A percentile compares a stretch with the other conserved stretches of the same genome.
phyloP scores from a whole-genome alignment of 257 asterid genomes.

The Echites panduratus region DNA sequence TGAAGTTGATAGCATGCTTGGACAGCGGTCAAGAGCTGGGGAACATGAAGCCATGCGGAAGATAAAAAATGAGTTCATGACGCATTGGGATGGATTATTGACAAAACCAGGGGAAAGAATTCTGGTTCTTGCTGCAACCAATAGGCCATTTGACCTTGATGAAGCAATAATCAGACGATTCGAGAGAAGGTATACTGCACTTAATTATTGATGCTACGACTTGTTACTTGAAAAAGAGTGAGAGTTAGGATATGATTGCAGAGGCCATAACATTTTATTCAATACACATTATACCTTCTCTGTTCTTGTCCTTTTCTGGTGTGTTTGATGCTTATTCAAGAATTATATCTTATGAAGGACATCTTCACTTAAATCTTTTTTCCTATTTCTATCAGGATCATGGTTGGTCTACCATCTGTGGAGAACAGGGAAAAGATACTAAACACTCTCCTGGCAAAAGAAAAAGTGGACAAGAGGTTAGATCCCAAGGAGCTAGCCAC shows the following conservation, averaged over 20 bases:
- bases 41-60: slow-evolving; percentile 93
- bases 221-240: neutral
- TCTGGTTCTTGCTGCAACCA: slow-evolving; percentile 88
- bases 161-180: slow-evolving; percentile 90
- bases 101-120: slow-evolving; percentile 72
- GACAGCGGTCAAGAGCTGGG: slow-evolving; percentile 67
- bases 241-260: neutral
- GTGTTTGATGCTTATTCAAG: neutral
- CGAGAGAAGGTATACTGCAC: slow-evolving; percentile 57
- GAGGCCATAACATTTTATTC: neutral
- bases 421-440: slow-evolving; percentile 70
- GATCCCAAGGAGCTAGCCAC: slow-evolving; percentile 65
- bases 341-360: slow-evolving; percentile 3
- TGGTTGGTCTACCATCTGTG: slow-evolving; percentile 76
- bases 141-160: slow-evolving; percentile 88
- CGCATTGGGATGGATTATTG: slow-evolving; percentile 81
- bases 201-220: neutral
- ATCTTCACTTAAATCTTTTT: neutral
- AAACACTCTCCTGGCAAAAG: slow-evolving; percentile 65
- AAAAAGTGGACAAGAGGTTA: slow-evolving; percentile 48
- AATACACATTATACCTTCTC: neutral
- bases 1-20: slow-evolving; percentile 94
- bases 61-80: slow-evolving; percentile 87
- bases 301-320: neutral
- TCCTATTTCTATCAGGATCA: slow-evolving; percentile 34